Percentiles rank a stretch among this genome's conserved stretches.
phyloP scores from a whole-genome alignment of 2,329 filamentous ascomycete species.

The Macrophomina tecta region DNA sequence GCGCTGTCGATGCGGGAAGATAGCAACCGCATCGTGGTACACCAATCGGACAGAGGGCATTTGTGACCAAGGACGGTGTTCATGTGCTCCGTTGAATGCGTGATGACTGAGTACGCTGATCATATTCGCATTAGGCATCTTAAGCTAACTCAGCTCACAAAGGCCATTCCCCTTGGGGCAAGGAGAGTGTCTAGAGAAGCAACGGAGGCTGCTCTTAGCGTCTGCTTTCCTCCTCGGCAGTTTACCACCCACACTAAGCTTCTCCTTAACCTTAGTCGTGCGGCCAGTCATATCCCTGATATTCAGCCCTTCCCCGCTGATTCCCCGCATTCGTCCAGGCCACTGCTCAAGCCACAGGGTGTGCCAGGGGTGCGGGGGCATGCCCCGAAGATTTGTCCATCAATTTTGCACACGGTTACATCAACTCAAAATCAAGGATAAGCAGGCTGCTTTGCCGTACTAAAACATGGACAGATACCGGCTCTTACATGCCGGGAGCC shows the following conservation, averaged over 20 bases:
- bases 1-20: background rate
- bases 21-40: background rate
- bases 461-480: too few relatives aligned
- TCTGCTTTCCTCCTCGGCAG: background rate
- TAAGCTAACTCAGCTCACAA: background rate
- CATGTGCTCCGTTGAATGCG: background rate
- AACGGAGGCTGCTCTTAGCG: background rate
- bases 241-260: background rate
- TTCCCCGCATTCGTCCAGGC: background rate
- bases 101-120: background rate
- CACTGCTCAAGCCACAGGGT: background rate
- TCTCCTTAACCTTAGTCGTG: background rate
- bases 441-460: background rate
- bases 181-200: background rate
- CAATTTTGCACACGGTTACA: background rate
- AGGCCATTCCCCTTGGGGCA: background rate
- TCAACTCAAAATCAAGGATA: background rate
- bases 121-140: background rate
- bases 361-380: background rate
- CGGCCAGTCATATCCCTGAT: background rate
- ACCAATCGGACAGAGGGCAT: slow-evolving; percentile 6
- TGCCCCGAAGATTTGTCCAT: background rate
- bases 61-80: background rate
- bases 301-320: slow-evolving; percentile 3
- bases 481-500: too few relatives aligned